Evolutionary conservation across 306 rosid genomes (phyloP), one percentile per base, ranked within the genome.

Genomic region (Castanea crenata): DNA sequence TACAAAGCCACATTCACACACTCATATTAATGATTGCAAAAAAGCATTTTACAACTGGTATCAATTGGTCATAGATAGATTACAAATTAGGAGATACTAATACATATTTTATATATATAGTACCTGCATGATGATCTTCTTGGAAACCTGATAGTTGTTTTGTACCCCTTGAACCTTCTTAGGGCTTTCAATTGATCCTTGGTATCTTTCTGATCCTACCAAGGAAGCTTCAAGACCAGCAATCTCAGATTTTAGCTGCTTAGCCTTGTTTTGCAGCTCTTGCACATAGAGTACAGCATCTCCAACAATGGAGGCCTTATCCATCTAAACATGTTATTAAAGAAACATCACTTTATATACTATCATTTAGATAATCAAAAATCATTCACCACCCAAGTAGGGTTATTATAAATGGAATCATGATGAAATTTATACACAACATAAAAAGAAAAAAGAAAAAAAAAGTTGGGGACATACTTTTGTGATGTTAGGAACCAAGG

Each of bases 261-360:
- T 91, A 21, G 94, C 90, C 81, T 86, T 91, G 81, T 75, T 79
- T 76, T 92, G 99, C 54, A 95, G 91, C 9, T 83, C 90, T 78
- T 93, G 87, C 74, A 95, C 90, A 54, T 93, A 90, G 18, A 84
- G 58, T 3, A 90, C 90, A 58, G 99, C 97, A 75, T 95, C 99
- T 76, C 93, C 97, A 76, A 95, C 89, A 57, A 95, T 95, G 23
- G 97, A 95, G 51, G 98, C 99, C 87, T 93, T 95, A 55, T 95
- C 99, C 98, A 95, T 95, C 98, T 95, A 83, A 63, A 23, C 4
- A 78, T 21, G 44, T 25, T 16, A 41, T 41, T 7, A 62, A 27
- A 6, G 35, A 13, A 23, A 18, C 10, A 20, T 20, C 67, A 59
- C 11, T 2, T 3, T 10, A 10, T 59, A n/a, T 59, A 11, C 54